These are phyloP conservation scores for Hygrocybe punicea DNA, from an alignment of 768 basidiomycete genomes.

Conservation along the genomic window DNA sequence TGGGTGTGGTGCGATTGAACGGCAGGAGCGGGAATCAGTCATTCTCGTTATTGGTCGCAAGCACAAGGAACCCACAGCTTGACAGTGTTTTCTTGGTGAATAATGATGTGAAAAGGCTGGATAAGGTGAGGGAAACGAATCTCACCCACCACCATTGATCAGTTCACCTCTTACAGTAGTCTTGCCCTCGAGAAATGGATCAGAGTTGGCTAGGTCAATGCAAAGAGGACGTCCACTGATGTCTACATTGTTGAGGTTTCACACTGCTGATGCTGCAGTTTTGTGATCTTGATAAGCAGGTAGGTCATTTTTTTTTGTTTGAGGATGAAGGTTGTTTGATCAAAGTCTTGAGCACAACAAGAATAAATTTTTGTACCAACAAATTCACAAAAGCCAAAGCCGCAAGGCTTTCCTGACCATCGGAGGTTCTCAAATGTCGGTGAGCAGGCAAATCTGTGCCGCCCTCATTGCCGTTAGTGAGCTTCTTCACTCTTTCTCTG, in stretches of 20 bases:
- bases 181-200: slow-evolving; percentile 88
- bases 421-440: too few relatives aligned
- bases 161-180: slow-evolving; percentile 83
- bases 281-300: slow-evolving; percentile 69
- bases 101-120: not conserved
- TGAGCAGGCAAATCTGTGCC: too few relatives aligned
- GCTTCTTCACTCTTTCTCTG: too few relatives aligned
- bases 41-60: not conserved
- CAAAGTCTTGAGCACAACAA: slow-evolving; percentile 11
- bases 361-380: slow-evolving; percentile 59
- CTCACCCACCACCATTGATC: slow-evolving; percentile 48
- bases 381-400: slow-evolving; percentile 93
- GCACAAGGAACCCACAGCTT: not conserved
- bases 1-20: not conserved
- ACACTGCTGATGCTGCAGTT: slow-evolving; percentile 90
- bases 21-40: not conserved
- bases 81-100: not conserved
- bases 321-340: slow-evolving; percentile 24
- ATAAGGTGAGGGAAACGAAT: not conserved
- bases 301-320: too few relatives aligned
- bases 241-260: slow-evolving; percentile 90
- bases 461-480: too few relatives aligned
- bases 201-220: slow-evolving; percentile 91
- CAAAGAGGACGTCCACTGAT: slow-evolving; percentile 90
- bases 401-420: slow-evolving; percentile 72